phyloP scores from a whole-genome alignment of 148 eudicot genomes.

The Camellia granthamiana region DNA sequence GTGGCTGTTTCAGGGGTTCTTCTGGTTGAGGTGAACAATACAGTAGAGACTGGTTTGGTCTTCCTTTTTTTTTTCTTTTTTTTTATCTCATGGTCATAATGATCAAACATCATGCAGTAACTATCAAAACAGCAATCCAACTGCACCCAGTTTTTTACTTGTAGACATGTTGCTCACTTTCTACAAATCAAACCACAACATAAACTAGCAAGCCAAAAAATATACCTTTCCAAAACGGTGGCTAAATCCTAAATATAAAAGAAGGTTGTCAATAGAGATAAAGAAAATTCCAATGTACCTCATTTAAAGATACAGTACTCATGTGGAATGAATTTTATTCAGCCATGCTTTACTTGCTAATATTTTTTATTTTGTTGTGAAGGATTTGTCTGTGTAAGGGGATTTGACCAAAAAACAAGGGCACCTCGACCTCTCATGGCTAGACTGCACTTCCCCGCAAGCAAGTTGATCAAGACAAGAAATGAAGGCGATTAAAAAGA shows the following conservation, averaged over 20 bases:
- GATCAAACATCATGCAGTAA: not conserved
- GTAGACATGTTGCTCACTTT: not conserved
- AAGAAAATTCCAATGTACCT: not conserved
- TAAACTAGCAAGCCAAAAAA: not conserved
- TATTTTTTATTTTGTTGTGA: slow-evolving; percentile 18
- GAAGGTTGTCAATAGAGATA: not conserved
- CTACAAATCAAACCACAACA: not conserved
- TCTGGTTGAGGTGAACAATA: too few relatives aligned
- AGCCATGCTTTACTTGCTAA: slow-evolving; percentile 14
- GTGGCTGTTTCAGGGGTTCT: too few relatives aligned
- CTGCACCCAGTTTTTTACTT: not conserved
- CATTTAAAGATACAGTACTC: not conserved
- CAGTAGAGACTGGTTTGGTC: too few relatives aligned
- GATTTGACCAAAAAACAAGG: slow-evolving; percentile 57
- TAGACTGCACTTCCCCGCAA: slow-evolving; percentile 68
- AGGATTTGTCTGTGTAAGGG: slow-evolving; percentile 79
- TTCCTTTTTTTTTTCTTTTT: too few relatives aligned
- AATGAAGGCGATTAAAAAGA: slow-evolving; percentile 23
- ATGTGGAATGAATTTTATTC: not conserved
- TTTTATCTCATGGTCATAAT: too few relatives aligned
- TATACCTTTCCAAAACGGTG: not conserved
- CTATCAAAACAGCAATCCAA: not conserved
- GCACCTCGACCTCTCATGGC: slow-evolving; percentile 66
- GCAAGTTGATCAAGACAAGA: slow-evolving; percentile 43
- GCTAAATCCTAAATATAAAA: not conserved